phyloP scores from a whole-genome alignment of 179 eudicot genomes.

The Carnegiea gigantea region DNA sequence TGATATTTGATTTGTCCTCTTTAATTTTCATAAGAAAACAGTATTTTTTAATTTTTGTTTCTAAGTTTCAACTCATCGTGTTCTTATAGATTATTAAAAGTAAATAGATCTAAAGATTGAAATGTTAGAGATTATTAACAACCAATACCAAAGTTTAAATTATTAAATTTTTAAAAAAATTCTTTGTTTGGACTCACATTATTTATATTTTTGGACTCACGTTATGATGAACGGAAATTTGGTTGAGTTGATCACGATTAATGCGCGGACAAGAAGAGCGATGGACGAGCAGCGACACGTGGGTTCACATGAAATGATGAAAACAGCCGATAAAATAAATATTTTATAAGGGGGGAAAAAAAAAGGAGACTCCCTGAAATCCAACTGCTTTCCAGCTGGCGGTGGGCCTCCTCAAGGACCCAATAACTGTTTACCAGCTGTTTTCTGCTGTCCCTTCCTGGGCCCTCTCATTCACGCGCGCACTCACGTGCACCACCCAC shows the following conservation, averaged over 20 bases:
- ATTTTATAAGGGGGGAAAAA: not conserved
- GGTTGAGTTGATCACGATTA: not conserved
- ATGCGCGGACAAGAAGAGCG: not conserved
- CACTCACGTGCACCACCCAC: not conserved
- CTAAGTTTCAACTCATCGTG: too few relatives aligned
- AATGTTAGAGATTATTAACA: too few relatives aligned
- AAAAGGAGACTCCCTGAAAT: not conserved
- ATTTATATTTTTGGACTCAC: not conserved
- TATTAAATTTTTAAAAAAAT: too few relatives aligned
- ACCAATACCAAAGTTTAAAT: too few relatives aligned
- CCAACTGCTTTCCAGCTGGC: not conserved
- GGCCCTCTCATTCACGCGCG: slow-evolving; percentile 1
- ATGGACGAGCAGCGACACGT: not conserved
- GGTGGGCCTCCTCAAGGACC: not conserved
- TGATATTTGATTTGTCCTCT: too few relatives aligned
- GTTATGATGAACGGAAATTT: not conserved
- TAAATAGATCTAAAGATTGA: too few relatives aligned
- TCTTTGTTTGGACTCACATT: too few relatives aligned
- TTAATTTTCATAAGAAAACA: too few relatives aligned
- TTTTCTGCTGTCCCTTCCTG: not conserved
- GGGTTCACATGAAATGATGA: not conserved
- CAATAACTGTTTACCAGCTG: not conserved
- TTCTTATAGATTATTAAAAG: too few relatives aligned
- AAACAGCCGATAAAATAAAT: not conserved
- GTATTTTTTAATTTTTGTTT: too few relatives aligned